These are phyloP conservation scores for Termitomyces sp. DNA, from an alignment of 768 basidiomycete species.

Conservation along the genomic window DNA sequence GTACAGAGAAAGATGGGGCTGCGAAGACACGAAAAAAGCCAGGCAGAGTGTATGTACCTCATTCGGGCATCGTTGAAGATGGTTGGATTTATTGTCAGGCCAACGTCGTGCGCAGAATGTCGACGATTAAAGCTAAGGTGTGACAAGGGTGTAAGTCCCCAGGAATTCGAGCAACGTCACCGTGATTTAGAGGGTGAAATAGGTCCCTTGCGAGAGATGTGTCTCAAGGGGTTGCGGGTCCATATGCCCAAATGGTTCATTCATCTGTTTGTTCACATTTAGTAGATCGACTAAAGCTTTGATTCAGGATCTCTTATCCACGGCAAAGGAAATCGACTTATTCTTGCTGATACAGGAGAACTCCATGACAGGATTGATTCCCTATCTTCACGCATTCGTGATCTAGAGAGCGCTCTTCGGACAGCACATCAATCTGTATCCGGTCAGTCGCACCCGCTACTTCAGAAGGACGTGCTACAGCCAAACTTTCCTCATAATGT, in stretches of 20 bases:
- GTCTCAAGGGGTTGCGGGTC: constrained; percentile 67
- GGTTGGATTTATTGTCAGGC: constrained; percentile 21
- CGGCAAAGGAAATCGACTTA: constrained; percentile 57
- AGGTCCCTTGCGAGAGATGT: constrained; percentile 81
- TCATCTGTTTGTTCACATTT: background rate
- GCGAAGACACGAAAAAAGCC: constrained; percentile 35
- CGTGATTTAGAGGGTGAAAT: background rate
- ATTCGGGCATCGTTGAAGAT: background rate
- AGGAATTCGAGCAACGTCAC: background rate
- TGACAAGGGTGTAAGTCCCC: constrained; percentile 48
- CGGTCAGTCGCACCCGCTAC: constrained; percentile 44
- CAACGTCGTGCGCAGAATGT: constrained; percentile 49
- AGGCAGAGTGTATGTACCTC: constrained; percentile 35
- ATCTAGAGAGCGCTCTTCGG: constrained; percentile 56
- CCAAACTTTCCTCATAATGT: constrained; percentile 2
- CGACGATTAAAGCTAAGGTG: constrained; percentile 61
- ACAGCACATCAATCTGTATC: constrained; percentile 43
- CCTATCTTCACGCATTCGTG: constrained; percentile 49
- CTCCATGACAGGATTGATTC: constrained; percentile 61
- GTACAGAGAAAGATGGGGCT: constrained; percentile 11
- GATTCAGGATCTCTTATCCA: constrained; percentile 46
- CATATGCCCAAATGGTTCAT: constrained; percentile 71
- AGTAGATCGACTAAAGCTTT: background rate
- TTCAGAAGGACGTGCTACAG: constrained; percentile 19
- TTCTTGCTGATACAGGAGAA: constrained; percentile 67